Evolutionary conservation across 257 asterid genomes (phyloP).

Genomic region (Mentha longifolia): DNA sequence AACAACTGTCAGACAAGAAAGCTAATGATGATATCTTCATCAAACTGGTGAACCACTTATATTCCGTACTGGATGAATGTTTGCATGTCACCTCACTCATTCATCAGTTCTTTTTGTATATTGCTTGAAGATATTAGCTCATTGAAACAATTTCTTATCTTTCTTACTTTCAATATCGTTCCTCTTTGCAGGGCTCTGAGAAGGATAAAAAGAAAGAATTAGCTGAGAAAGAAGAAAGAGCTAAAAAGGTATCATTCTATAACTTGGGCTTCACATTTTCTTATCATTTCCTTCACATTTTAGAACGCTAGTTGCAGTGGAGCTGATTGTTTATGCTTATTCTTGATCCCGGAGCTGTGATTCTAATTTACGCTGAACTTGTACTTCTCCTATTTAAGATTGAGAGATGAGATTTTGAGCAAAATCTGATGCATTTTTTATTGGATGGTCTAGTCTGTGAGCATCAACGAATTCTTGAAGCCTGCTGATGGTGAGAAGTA

Average conservation of each 20-base stretch:
- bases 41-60: slow-evolving; percentile 67
- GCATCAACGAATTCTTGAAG: slow-evolving; percentile 86
- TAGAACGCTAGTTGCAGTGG: not conserved
- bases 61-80: not conserved
- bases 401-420: not conserved
- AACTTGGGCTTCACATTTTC: not conserved
- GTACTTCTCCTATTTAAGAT: not conserved
- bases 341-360: too few relatives aligned
- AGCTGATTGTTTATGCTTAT: not conserved
- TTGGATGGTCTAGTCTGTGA: slow-evolving; percentile 55
- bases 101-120: not conserved
- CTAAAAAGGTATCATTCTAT: slow-evolving; percentile 62
- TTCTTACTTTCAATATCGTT: not conserved
- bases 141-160: not conserved
- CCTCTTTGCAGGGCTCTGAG: slow-evolving; percentile 58
- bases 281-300: not conserved
- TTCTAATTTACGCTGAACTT: not conserved
- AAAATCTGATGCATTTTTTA: slow-evolving; percentile 3
- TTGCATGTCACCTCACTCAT: too few relatives aligned
- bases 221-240: slow-evolving; percentile 83
- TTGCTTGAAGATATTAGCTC: not conserved
- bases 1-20: slow-evolving; percentile 77
- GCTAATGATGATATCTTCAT: slow-evolving; percentile 61
- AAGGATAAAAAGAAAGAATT: slow-evolving; percentile 79
- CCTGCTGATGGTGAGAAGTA: slow-evolving; percentile 74